A percentile compares a stretch with the other conserved stretches of the same genome.
phyloP scores from a whole-genome alignment of 2,329 filamentous ascomycete genomes.

The Coleophoma eucalyptorum region DNA sequence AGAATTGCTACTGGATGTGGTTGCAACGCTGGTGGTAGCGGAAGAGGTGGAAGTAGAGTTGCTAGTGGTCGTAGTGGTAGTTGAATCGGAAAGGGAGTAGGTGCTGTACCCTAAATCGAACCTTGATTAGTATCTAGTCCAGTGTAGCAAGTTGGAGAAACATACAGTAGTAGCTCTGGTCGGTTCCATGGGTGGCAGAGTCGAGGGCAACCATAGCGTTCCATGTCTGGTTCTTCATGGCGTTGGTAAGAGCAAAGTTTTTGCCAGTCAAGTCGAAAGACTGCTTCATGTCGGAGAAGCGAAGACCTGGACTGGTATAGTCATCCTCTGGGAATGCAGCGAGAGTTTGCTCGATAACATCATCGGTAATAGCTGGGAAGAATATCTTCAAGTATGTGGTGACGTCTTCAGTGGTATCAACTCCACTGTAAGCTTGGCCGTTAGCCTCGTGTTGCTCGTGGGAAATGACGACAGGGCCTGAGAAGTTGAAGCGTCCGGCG shows the following conservation, averaged over 20 bases:
- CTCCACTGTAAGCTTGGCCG: slow-evolving; percentile 22
- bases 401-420: slow-evolving; percentile 29
- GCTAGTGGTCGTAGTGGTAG: slow-evolving; percentile 6
- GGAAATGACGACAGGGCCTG: slow-evolving; percentile 29
- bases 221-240: slow-evolving; percentile 31
- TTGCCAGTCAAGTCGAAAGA: slow-evolving; percentile 29
- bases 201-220: slow-evolving; percentile 29
- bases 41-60: slow-evolving; percentile 9
- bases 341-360: slow-evolving; percentile 25
- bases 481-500: slow-evolving; percentile 31
- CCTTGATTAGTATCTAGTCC: neutral
- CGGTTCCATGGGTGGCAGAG: slow-evolving; percentile 29
- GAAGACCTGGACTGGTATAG: slow-evolving; percentile 29
- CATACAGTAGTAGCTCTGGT: slow-evolving; percentile 31
- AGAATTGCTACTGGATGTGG: neutral
- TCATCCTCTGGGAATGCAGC: slow-evolving; percentile 28
- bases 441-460: slow-evolving; percentile 33
- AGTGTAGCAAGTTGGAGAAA: neutral
- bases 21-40: slow-evolving; percentile 2
- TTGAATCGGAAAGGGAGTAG: slow-evolving; percentile 16
- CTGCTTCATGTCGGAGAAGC: slow-evolving; percentile 32
- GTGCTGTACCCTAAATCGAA: slow-evolving; percentile 16
- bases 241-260: slow-evolving; percentile 29
- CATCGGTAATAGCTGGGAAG: slow-evolving; percentile 31
- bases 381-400: slow-evolving; percentile 25